Conservation (phyloP, 371 early-diverging fungal species). For the Mucor mucedo region DNA sequence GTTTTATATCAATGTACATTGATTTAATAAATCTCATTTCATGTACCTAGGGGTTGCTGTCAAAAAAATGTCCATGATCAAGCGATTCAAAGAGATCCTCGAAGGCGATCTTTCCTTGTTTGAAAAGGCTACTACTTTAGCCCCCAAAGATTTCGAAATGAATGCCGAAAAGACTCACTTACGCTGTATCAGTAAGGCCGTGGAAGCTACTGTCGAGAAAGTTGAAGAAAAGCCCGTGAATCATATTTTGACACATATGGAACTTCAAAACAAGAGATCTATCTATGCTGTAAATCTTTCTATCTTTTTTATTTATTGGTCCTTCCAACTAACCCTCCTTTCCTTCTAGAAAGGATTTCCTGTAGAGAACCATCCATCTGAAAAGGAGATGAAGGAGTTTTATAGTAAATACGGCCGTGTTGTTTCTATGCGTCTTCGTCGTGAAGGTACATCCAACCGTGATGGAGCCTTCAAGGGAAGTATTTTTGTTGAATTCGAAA, state of each 20-base stretch:
- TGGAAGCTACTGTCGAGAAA: constrained; percentile 17
- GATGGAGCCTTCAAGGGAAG: constrained; percentile 42
- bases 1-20: background rate
- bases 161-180: constrained; percentile 50
- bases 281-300: constrained; percentile 46
- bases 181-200: constrained; percentile 25
- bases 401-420: constrained; percentile 49
- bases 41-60: constrained; percentile 45
- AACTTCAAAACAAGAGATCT: constrained; percentile 36
- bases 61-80: constrained; percentile 45
- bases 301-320: background rate
- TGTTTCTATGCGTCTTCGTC: constrained; percentile 36
- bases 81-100: constrained; percentile 47
- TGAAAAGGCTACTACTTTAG: constrained; percentile 32
- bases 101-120: constrained; percentile 40
- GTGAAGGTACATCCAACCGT: constrained; percentile 36
- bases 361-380: constrained; percentile 21
- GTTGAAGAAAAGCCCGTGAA: background rate
- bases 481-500: constrained; percentile 54
- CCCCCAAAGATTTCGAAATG: constrained; percentile 35
- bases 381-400: constrained; percentile 31
- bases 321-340: too few species aligned
- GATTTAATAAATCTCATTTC: background rate
- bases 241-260: constrained; percentile 20
- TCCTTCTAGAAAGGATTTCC: constrained; percentile 44